Conservation (phyloP, 345 rosid genomes). For the Murraya paniculata region DNA sequence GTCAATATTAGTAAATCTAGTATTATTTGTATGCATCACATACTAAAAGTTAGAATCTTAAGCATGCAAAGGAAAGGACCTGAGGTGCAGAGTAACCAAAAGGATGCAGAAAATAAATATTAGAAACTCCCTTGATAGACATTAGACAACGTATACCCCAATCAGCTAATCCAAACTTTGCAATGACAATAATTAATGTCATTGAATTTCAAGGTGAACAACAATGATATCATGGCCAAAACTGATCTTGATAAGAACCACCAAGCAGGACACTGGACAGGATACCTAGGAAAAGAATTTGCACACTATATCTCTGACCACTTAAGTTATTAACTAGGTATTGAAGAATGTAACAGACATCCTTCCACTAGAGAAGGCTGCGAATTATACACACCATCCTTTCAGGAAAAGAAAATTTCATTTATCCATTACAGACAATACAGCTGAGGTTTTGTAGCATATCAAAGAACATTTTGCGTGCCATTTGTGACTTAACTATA, state of each 20-base stretch:
- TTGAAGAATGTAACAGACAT: neutral
- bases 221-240: neutral
- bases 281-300: neutral
- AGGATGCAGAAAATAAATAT: neutral
- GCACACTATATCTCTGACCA: neutral
- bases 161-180: neutral
- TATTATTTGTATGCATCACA: neutral
- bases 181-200: neutral
- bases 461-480: neutral
- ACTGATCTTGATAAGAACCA: too few species aligned
- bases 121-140: neutral
- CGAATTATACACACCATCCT: neutral
- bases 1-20: neutral
- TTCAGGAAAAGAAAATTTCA: neutral
- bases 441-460: neutral
- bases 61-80: neutral
- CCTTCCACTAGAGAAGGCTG: neutral
- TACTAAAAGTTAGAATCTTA: neutral
- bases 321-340: neutral
- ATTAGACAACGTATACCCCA: neutral
- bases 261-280: neutral
- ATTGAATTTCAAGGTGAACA: neutral
- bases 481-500: neutral
- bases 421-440: neutral
- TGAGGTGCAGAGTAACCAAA: neutral